Evolutionary conservation across 202 grass and related monocot species (phyloP).

Genomic region (Zizania palustris): DNA sequence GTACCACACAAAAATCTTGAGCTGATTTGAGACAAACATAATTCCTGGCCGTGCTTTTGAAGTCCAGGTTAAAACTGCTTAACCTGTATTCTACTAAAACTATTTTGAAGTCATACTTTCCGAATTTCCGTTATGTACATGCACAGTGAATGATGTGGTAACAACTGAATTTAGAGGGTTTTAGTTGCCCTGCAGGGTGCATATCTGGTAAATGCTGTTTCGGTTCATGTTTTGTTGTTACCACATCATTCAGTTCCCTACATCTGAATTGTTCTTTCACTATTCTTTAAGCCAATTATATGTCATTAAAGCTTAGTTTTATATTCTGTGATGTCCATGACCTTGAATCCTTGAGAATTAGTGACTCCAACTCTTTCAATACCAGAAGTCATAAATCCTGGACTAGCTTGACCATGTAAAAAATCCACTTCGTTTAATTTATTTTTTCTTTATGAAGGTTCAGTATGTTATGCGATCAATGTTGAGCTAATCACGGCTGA

Average conservation of each 20-base stretch:
- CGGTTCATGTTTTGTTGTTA: not conserved
- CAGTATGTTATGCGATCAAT: too few species aligned
- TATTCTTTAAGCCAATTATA: not conserved
- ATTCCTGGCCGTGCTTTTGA: not conserved
- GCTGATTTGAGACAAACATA: too few species aligned
- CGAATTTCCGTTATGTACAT: not conserved
- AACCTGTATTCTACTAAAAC: not conserved
- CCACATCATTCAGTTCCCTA: not conserved
- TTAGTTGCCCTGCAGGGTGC: too few species aligned
- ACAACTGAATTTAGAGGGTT: not conserved
- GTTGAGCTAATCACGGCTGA: too few species aligned
- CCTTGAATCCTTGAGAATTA: not conserved
- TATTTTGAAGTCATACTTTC: not conserved
- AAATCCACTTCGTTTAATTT: too few species aligned
- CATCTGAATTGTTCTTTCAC: too few species aligned
- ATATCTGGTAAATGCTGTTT: not conserved
- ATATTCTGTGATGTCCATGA: not conserved
- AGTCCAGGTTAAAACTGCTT: constrained; percentile 1
- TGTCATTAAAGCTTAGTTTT: not conserved
- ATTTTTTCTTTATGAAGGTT: too few species aligned
- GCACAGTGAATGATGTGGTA: too few species aligned
- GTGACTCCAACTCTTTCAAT: not conserved
- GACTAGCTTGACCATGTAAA: not conserved
- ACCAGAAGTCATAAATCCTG: not conserved
- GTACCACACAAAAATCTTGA: constrained; percentile 31